These are phyloP conservation scores for Ricinus communis DNA, from an alignment of 345 rosid genomes.

Conservation along the genomic window DNA sequence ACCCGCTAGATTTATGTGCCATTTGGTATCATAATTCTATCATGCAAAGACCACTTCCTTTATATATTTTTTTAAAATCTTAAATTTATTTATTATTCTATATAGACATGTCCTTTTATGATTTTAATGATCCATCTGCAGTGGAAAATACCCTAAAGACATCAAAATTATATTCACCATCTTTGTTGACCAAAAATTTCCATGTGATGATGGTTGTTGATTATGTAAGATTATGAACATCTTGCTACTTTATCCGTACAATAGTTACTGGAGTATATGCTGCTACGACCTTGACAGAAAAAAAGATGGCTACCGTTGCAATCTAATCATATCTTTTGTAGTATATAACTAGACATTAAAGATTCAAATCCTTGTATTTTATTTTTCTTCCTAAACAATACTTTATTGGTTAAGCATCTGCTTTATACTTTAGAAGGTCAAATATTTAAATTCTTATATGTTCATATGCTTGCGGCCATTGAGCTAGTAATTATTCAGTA, in stretches of 20 bases:
- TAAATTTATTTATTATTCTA: not conserved
- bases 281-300: not conserved
- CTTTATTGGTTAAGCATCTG: not conserved
- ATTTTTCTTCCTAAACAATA: too few species aligned
- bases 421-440: too few species aligned
- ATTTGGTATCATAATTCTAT: constrained; percentile 14
- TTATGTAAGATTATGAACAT: not conserved
- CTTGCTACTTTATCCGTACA: not conserved
- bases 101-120: not conserved
- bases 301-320: too few species aligned
- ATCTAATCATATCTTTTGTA: too few species aligned
- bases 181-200: not conserved
- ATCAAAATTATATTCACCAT: not conserved
- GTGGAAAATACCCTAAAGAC: not conserved
- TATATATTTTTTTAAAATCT: too few species aligned
- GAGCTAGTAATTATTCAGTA: too few species aligned
- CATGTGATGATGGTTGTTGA: not conserved
- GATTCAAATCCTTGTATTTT: too few species aligned
- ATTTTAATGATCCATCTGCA: not conserved
- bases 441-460: too few species aligned
- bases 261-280: not conserved
- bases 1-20: not conserved
- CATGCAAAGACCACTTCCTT: not conserved
- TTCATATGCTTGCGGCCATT: too few species aligned
- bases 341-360: too few species aligned